A percentile compares a stretch with the other conserved stretches of the same genome.
These are phyloP conservation scores for Myrmaecium sp. DNA, from an alignment of 2,329 filamentous ascomycete species.

Conservation along the genomic window DNA sequence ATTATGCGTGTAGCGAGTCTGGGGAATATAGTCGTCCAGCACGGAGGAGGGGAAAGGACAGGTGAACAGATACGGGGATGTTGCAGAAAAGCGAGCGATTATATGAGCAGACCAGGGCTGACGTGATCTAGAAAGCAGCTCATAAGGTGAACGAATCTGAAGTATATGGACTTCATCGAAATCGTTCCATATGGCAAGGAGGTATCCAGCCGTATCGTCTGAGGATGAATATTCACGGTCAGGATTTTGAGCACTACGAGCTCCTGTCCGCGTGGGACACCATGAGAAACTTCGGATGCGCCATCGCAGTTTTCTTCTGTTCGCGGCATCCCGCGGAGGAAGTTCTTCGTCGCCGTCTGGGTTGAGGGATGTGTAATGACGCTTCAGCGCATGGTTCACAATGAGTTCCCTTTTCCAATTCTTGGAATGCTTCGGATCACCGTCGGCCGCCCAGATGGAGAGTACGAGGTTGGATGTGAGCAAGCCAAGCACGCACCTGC, in stretches of 20 bases:
- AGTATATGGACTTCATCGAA: slow-evolving; percentile 23
- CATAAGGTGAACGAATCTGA: slow-evolving; percentile 20
- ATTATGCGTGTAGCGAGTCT: slow-evolving; percentile 17
- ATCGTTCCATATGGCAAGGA: slow-evolving; percentile 24
- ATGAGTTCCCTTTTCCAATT: slow-evolving; percentile 36
- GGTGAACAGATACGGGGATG: slow-evolving; percentile 7
- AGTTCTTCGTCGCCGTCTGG: slow-evolving; percentile 8
- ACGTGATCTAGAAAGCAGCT: slow-evolving; percentile 11
- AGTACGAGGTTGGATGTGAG: slow-evolving; percentile 39
- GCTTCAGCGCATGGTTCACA: slow-evolving; percentile 32
- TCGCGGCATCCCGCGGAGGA: slow-evolving; percentile 9
- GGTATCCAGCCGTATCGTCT: slow-evolving; percentile 12
- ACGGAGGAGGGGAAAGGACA: no score
- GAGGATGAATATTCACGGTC: slow-evolving; percentile 6
- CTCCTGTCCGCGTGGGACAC: no score
- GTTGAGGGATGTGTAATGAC: slow-evolving; percentile 16
- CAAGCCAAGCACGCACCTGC: slow-evolving; percentile 36
- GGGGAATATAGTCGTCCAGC: no score
- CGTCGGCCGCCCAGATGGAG: slow-evolving; percentile 37
- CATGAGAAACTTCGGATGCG: slow-evolving; percentile 27
- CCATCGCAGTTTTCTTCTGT: slow-evolving; percentile 19
- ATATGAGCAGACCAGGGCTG: slow-evolving; percentile 14
- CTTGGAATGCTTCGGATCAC: slow-evolving; percentile 20
- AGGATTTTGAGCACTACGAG: no score
- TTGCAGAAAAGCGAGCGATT: slow-evolving; percentile 10